Conservation (phyloP, 306 rosid species). For the Castanospermum australe region DNA sequence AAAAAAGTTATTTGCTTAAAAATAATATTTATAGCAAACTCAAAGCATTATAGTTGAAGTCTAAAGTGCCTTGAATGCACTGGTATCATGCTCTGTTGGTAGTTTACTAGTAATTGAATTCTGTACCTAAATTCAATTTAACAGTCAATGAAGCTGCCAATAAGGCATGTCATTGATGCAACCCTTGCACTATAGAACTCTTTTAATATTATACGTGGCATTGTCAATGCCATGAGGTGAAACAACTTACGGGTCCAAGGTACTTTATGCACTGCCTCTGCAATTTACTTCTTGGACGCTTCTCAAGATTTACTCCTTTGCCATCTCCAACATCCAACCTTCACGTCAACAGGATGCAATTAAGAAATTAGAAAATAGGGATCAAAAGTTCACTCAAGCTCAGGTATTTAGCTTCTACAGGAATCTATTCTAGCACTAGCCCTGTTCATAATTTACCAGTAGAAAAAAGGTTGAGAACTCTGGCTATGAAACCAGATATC, state of each 20-base stretch:
- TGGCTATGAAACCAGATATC: conserved; percentile 62
- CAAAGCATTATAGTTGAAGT: background rate
- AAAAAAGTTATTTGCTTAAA: background rate
- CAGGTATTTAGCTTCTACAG: background rate
- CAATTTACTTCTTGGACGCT: conserved; percentile 51
- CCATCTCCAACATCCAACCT: conserved; percentile 97
- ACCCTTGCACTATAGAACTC: background rate
- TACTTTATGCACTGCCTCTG: conserved; percentile 67
- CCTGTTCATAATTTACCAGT: conserved; percentile 50
- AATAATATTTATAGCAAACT: background rate
- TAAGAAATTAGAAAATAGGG: background rate
- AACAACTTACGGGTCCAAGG: conserved; percentile 75
- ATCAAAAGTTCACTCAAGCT: background rate
- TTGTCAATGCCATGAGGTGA: background rate
- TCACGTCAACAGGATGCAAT: conserved; percentile 24
- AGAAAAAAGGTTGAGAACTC: conserved; percentile 82
- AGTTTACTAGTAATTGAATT: too few relatives aligned
- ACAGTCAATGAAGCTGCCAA: too few relatives aligned
- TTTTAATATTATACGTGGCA: background rate
- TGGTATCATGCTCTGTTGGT: background rate
- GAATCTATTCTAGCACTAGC: background rate
- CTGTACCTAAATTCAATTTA: too few relatives aligned
- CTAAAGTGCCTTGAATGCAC: background rate
- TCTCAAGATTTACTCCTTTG: conserved; percentile 45
- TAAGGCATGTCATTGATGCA: background rate